A percentile compares a stretch with the other conserved stretches of the same genome.
phyloP scores from a whole-genome alignment of 768 basidiomycete genomes.

The Myochromella boudieri region DNA sequence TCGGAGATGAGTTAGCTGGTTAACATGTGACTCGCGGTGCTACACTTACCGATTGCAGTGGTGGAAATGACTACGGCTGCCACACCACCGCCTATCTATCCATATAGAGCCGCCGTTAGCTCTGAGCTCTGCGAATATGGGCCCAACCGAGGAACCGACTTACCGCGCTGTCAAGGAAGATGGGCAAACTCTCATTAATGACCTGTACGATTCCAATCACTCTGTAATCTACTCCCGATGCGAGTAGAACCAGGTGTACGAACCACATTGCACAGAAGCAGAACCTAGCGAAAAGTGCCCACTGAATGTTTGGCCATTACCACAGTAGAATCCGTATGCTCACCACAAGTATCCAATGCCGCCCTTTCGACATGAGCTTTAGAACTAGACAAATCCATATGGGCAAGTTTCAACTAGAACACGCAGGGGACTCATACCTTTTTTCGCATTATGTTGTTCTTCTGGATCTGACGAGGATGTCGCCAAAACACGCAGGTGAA shows the following conservation, averaged over 20 bases:
- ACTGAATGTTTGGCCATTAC: background rate
- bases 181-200: slow-evolving; percentile 81
- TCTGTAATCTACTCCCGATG: too few relatives aligned
- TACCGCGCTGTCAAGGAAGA: slow-evolving; percentile 77
- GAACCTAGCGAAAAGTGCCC: slow-evolving; percentile 46
- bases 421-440: slow-evolving; percentile 41
- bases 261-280: slow-evolving; percentile 88
- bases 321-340: slow-evolving; percentile 18
- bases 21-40: background rate
- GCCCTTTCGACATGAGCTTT: slow-evolving; percentile 56
- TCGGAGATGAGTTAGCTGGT: slow-evolving; percentile 3
- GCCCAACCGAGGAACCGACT: slow-evolving; percentile 23
- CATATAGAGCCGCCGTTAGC: too few relatives aligned
- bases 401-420: background rate
- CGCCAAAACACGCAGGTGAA: slow-evolving; percentile 84
- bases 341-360: slow-evolving; percentile 95
- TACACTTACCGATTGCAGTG: slow-evolving; percentile 57
- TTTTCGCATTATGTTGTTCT: slow-evolving; percentile 70
- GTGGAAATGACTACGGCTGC: slow-evolving; percentile 81
- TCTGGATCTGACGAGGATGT: slow-evolving; percentile 73
- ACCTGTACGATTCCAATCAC: slow-evolving; percentile 46
- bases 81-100: slow-evolving; percentile 59
- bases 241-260: slow-evolving; percentile 22
- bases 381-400: slow-evolving; percentile 42
- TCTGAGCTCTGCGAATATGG: background rate